Conservation (phyloP, 192 early-diverging fungal genomes). For the Linnemannia schmuckeri region DNA sequence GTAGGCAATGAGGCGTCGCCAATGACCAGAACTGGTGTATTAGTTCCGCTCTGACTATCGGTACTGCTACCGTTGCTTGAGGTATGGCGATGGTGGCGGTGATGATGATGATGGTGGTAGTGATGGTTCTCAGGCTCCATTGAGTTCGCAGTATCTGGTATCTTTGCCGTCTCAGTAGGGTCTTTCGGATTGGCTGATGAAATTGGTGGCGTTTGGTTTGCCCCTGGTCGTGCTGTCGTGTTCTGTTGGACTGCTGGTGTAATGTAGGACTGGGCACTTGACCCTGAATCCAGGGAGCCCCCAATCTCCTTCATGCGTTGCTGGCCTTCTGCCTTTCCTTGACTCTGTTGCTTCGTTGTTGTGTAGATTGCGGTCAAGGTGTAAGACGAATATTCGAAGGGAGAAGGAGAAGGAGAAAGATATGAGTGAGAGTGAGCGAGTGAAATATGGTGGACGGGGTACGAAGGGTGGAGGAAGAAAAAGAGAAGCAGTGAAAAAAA, state of each 20-base stretch:
- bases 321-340: not conserved
- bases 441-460: not conserved
- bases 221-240: not conserved
- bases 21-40: too few relatives aligned
- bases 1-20: too few relatives aligned
- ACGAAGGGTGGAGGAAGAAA: not conserved
- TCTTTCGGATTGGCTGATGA: not conserved
- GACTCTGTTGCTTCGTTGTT: not conserved
- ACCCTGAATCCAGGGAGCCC: not conserved
- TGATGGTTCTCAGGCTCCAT: not conserved
- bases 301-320: not conserved
- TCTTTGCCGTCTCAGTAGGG: not conserved
- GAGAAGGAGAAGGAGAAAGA: not conserved
- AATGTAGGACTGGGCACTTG: not conserved
- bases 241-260: not conserved
- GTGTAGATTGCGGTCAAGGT: not conserved
- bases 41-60: not conserved
- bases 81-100: not conserved
- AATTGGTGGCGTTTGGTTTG: not conserved
- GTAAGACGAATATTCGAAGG: not conserved
- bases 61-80: not conserved
- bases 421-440: not conserved
- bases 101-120: not conserved
- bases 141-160: not conserved
- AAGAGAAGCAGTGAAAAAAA: not conserved